Evolutionary conservation across 164 flowering plant species (phyloP).

Genomic region (Vitis labrusca): DNA sequence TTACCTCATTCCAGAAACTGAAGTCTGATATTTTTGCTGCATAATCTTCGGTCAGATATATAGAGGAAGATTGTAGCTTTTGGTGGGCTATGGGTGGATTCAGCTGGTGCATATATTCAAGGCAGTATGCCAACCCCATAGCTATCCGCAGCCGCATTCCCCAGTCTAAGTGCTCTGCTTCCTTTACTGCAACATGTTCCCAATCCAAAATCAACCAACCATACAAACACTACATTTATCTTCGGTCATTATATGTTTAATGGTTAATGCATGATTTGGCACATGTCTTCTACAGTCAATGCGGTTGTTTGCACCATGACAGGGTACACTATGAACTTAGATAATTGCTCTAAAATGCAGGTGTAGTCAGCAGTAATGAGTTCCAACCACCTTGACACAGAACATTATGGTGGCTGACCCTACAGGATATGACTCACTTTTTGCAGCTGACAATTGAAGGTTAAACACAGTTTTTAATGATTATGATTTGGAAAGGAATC

Average conservation of each 20-base stretch:
- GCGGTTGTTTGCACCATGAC: neutral
- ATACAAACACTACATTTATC: neutral
- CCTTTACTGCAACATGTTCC: constrained; percentile 51
- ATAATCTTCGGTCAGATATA: constrained; percentile 76
- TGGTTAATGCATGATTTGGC: neutral
- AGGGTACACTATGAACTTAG: too few species aligned
- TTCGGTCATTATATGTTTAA: neutral
- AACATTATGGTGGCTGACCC: neutral
- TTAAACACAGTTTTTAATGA: too few species aligned
- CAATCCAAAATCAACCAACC: constrained; percentile 3
- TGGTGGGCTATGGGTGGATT: constrained; percentile 50
- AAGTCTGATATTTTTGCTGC: constrained; percentile 79
- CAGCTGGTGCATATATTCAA: constrained; percentile 73
- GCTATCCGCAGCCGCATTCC: constrained; percentile 58
- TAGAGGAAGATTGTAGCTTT: constrained; percentile 52
- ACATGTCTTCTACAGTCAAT: neutral
- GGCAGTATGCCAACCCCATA: constrained; percentile 82
- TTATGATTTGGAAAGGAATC: too few species aligned
- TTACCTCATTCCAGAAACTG: constrained; percentile 41
- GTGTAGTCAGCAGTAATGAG: neutral
- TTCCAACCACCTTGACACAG: neutral
- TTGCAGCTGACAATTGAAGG: too few species aligned
- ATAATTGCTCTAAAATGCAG: neutral
- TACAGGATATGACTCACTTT: too few species aligned
- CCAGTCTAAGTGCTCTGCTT: constrained; percentile 82